These are phyloP conservation scores for Epipyxis sp. DNA, from an alignment of 108 stramenopile species.

Conservation along the genomic window DNA sequence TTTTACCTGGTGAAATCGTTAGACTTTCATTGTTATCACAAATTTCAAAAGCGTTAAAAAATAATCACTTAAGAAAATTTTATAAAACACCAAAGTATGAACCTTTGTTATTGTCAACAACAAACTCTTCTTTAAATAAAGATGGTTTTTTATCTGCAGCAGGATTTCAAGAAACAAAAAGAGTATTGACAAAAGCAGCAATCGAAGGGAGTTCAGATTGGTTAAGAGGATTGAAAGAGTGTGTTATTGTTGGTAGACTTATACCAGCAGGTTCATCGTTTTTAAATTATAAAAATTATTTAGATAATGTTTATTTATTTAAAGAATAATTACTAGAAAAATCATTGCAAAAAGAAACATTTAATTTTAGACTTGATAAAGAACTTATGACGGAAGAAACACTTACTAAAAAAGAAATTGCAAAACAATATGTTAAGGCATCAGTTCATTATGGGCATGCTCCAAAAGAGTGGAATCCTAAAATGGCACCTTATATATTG, in stretches of 20 bases:
- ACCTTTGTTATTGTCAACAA: conserved; percentile 13
- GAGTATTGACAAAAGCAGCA: conserved; percentile 16
- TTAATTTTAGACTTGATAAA: too few species aligned
- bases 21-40: not conserved
- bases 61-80: not conserved
- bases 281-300: conserved; percentile 25
- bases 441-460: conserved; percentile 22
- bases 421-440: conserved; percentile 27
- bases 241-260: conserved; percentile 22
- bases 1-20: conserved; percentile 19
- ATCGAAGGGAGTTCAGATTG: conserved; percentile 15
- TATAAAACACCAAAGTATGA: conserved; percentile 19
- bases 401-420: not conserved
- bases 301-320: conserved; percentile 9
- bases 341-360: not conserved
- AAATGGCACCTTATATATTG: conserved; percentile 26
- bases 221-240: conserved; percentile 30
- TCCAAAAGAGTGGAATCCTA: conserved; percentile 28
- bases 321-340: not conserved
- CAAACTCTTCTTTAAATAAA: conserved; percentile 15
- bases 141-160: conserved; percentile 25
- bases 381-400: not conserved
- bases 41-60: not conserved
- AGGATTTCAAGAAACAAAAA: conserved; percentile 25
- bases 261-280: conserved; percentile 19